Evolutionary conservation across 306 rosid species (phyloP).

Genomic region (Malus asiatica): DNA sequence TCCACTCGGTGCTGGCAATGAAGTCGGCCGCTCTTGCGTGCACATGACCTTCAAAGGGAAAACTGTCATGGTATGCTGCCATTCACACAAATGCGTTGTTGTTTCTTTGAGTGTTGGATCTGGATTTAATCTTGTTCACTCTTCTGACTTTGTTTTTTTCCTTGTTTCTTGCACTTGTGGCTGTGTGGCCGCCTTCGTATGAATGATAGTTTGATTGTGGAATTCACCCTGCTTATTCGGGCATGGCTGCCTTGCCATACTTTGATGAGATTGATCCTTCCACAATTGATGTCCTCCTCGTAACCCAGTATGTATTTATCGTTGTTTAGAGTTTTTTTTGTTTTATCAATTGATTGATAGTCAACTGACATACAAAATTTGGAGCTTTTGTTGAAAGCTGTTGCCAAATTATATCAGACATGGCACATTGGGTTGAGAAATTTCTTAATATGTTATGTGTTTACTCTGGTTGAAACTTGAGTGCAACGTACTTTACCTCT

Average conservation of each 20-base stretch:
- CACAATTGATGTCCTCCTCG: constrained; percentile 73
- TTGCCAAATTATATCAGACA: background rate
- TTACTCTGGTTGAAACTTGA: background rate
- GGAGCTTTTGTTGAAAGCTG: background rate
- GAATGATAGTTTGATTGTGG: constrained; percentile 75
- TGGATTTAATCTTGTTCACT: background rate
- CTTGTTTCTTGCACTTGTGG: background rate
- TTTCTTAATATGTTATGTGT: background rate
- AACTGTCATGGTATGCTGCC: constrained; percentile 38
- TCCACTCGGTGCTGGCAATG: constrained; percentile 88
- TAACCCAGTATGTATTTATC: constrained; percentile 56
- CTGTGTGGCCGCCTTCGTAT: background rate
- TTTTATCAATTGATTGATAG: background rate
- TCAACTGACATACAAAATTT: background rate
- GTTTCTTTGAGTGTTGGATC: background rate
- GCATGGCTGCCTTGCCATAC: constrained; percentile 96
- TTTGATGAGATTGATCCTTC: constrained; percentile 97
- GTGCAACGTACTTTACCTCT: background rate
- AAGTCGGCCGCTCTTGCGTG: constrained; percentile 93
- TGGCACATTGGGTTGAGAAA: background rate
- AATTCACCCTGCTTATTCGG: constrained; percentile 81
- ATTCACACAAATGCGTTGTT: background rate
- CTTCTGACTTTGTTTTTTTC: background rate
- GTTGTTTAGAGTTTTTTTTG: too few species aligned
- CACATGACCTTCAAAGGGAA: constrained; percentile 77